Evolutionary conservation across 495 filamentous ascomycete genomes (phyloP).

Genomic region (Trichoderma erinaceum): DNA sequence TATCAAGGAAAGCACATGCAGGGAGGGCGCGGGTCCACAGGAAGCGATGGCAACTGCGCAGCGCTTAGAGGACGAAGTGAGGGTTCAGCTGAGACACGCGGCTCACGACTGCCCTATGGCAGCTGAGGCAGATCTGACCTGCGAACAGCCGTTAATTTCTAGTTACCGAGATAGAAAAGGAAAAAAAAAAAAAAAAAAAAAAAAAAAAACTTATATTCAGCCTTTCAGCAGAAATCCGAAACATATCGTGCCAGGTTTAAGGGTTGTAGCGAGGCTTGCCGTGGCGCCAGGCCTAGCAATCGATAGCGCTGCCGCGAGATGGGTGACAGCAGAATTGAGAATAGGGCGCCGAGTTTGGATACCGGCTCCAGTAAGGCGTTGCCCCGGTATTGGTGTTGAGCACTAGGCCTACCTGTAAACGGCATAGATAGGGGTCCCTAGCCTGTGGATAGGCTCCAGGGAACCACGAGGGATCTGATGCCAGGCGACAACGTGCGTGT

Average conservation of each 20-base stretch:
- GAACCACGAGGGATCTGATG: background rate
- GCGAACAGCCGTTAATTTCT: background rate
- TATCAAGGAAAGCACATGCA: too few species aligned
- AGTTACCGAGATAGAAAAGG: background rate
- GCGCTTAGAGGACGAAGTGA: too few species aligned
- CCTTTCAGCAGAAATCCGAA: background rate
- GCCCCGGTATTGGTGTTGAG: too few species aligned
- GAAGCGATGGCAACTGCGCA: too few species aligned
- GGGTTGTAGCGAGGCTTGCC: background rate
- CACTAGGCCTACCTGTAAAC: background rate
- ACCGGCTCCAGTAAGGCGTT: too few species aligned
- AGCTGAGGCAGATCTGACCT: background rate
- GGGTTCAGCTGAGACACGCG: background rate
- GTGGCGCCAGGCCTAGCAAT: background rate
- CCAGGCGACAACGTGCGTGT: background rate
- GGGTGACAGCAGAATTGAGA: background rate
- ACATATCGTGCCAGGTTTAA: background rate
- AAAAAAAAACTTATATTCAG: background rate
- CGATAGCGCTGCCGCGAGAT: background rate
- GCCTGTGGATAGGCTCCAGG: background rate
- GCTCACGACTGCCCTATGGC: background rate
- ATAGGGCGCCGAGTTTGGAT: background rate
- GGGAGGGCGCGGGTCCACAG: too few species aligned
- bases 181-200: background rate
- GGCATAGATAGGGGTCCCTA: background rate